These are phyloP conservation scores for Chlamydomonas sp. DNA, from an alignment of 139 green algal species.

Conservation along the genomic window DNA sequence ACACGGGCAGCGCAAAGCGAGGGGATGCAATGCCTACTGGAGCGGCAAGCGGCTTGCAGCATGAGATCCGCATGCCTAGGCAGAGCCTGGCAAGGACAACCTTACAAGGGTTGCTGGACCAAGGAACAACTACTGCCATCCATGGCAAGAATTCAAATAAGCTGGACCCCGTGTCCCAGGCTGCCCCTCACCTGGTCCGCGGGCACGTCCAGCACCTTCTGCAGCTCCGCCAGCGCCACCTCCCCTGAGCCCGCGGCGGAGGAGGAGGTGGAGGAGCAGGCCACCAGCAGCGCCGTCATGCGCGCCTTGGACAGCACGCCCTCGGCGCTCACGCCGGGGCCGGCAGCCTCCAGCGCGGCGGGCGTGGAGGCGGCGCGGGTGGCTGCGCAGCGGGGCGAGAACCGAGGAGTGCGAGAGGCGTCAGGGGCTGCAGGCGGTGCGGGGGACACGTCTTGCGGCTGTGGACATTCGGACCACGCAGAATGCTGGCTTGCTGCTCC, in stretches of 20 bases:
- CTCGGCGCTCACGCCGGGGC: conserved; percentile 37
- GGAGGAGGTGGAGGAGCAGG: conserved; percentile 4
- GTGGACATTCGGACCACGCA: too few species aligned
- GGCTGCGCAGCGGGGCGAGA: conserved; percentile 14
- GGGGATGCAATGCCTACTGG: too few species aligned
- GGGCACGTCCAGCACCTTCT: conserved; percentile 54
- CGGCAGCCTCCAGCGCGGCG: conserved; percentile 41
- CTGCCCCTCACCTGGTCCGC: conserved; percentile 38
- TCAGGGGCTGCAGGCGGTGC: neutral
- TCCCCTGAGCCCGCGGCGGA: neutral
- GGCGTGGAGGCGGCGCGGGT: conserved; percentile 40
- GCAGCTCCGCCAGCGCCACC: conserved; percentile 34
- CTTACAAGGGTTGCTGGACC: too few species aligned
- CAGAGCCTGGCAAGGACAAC: too few species aligned
- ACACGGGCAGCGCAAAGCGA: too few species aligned
- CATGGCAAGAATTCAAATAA: neutral
- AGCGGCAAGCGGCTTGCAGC: too few species aligned
- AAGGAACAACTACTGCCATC: neutral
- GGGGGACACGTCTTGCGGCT: too few species aligned
- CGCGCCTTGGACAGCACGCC: conserved; percentile 56
- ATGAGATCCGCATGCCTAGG: too few species aligned
- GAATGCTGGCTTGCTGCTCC: too few species aligned
- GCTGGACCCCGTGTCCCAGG: neutral
- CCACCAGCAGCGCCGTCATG: conserved; percentile 57
- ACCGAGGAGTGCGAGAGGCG: neutral